Evolutionary conservation across 768 basidiomycete species (phyloP).

Genomic region (Leccinum sublutescens): DNA sequence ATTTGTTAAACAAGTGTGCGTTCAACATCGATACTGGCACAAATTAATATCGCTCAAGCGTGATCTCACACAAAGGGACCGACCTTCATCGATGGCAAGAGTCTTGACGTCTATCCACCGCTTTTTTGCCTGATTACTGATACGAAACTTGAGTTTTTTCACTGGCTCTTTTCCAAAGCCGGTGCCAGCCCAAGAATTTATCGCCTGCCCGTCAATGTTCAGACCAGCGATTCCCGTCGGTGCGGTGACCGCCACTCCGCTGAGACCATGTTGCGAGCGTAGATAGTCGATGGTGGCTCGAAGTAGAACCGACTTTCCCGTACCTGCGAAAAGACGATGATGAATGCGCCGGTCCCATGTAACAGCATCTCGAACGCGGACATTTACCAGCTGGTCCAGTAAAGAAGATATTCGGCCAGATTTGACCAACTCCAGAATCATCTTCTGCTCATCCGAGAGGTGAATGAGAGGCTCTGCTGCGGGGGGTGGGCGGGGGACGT

Average conservation of each 20-base stretch:
- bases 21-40: constrained; percentile 74
- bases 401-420: constrained; percentile 66
- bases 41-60: neutral
- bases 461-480: constrained; percentile 14
- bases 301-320: constrained; percentile 74
- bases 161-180: constrained; percentile 53
- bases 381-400: constrained; percentile 66
- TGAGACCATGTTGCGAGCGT: constrained; percentile 27
- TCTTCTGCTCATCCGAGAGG: constrained; percentile 41
- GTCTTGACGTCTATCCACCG: constrained; percentile 54
- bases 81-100: constrained; percentile 74
- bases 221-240: constrained; percentile 64
- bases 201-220: constrained; percentile 67
- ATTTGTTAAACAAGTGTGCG: constrained; percentile 64
- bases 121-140: constrained; percentile 24
- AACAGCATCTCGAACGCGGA: neutral
- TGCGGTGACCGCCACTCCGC: constrained; percentile 57
- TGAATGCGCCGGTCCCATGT: neutral
- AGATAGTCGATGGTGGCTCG: constrained; percentile 51
- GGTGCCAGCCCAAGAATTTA: constrained; percentile 68
- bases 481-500: constrained; percentile 1
- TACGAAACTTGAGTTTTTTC: constrained; percentile 39
- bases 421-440: constrained; percentile 44
- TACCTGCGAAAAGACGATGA: constrained; percentile 37
- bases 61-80: neutral